Percentiles rank a stretch among this genome's conserved stretches.
These are phyloP conservation scores for Brachypodium distachyon DNA, from an alignment of 202 grass and related monocot genomes.

Conservation along the genomic window DNA sequence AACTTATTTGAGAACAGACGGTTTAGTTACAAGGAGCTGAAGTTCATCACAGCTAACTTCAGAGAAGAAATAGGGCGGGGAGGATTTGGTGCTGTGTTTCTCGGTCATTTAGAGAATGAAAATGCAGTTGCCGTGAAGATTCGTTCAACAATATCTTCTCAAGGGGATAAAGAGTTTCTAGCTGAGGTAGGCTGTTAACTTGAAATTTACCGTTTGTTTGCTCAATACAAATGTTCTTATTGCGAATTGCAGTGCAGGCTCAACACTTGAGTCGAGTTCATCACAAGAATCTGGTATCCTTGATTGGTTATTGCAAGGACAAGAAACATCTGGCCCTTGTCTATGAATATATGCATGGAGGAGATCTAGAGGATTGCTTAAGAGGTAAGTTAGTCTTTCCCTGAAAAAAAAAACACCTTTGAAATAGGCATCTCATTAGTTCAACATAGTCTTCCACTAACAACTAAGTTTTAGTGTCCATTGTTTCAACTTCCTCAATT, in stretches of 20 bases:
- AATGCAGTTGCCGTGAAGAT: conserved; percentile 56
- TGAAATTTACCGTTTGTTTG: background rate
- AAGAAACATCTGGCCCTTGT: conserved; percentile 52
- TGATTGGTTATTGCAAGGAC: conserved; percentile 57
- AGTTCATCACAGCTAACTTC: conserved; percentile 56
- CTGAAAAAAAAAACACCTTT: background rate
- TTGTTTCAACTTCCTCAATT: background rate
- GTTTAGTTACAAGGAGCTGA: conserved; percentile 58
- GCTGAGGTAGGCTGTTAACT: conserved; percentile 35
- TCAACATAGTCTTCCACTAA: background rate
- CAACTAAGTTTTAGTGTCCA: background rate
- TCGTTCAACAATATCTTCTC: conserved; percentile 33
- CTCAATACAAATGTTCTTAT: background rate
- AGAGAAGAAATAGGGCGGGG: conserved; percentile 41
- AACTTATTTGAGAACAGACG: conserved; percentile 33
- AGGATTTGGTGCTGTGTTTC: conserved; percentile 60
- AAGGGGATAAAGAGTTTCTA: conserved; percentile 54
- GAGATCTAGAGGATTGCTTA: conserved; percentile 45
- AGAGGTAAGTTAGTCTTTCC: conserved; percentile 25
- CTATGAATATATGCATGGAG: conserved; percentile 56
- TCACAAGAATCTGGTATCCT: conserved; percentile 46
- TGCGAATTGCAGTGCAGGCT: conserved; percentile 34
- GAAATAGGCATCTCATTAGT: background rate
- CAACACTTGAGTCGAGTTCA: conserved; percentile 55
- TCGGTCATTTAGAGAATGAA: conserved; percentile 43